Conservation (phyloP, 148 eudicot genomes). For the Rhododendron simsii region DNA sequence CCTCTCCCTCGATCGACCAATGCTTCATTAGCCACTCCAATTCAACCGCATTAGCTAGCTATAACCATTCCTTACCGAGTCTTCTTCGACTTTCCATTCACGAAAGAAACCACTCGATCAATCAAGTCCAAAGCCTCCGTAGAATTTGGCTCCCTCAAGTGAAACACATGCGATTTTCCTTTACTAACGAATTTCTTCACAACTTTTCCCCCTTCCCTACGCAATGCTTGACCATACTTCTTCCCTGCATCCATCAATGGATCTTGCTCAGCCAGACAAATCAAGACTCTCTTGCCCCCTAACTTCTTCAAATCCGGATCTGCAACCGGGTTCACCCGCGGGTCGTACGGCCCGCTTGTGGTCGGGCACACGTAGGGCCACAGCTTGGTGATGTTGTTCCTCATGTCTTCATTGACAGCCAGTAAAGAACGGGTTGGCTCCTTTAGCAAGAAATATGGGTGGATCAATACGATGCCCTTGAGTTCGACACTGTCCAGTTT, state of each 20-base stretch:
- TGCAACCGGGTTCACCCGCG: slow-evolving; percentile 29
- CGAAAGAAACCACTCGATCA: neutral
- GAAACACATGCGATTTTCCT: slow-evolving; percentile 40
- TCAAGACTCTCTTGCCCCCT: slow-evolving; percentile 26
- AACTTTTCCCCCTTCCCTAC: slow-evolving; percentile 22
- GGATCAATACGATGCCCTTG: slow-evolving; percentile 24
- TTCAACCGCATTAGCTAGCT: no score
- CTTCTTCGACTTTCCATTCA: neutral
- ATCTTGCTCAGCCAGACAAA: slow-evolving; percentile 34
- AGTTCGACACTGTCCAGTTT: neutral
- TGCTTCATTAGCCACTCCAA: no score
- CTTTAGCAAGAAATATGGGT: slow-evolving; percentile 31
- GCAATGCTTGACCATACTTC: slow-evolving; percentile 18
- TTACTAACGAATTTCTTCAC: slow-evolving; percentile 21
- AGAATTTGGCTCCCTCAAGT: slow-evolving; percentile 14
- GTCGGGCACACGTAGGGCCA: slow-evolving; percentile 25
- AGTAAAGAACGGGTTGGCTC: neutral
- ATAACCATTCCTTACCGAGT: neutral
- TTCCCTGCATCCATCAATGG: slow-evolving; percentile 17
- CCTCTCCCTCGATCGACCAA: no score
- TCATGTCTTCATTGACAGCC: neutral
- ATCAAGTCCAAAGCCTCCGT: neutral
- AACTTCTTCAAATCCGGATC: slow-evolving; percentile 26
- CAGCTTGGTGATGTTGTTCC: neutral
- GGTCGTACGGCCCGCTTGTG: slow-evolving; percentile 20